phyloP scores from a whole-genome alignment of 2,329 filamentous ascomycete genomes.

The Colletotrichum shisoi region DNA sequence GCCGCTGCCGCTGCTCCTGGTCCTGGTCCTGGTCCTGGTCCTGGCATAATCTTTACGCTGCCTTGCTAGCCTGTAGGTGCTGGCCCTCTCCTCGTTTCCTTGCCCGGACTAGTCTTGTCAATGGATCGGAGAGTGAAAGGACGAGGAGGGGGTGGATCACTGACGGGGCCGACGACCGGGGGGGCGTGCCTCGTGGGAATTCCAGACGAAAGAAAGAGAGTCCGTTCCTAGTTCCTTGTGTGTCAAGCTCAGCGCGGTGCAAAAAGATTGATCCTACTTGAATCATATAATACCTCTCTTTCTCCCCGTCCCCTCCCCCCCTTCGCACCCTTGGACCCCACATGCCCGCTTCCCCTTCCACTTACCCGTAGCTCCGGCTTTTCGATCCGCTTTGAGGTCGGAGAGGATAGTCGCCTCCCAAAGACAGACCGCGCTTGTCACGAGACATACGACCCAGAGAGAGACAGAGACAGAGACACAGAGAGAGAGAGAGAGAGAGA shows the following conservation, averaged over 20 bases:
- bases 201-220: constrained; percentile 38
- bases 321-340: constrained; percentile 16
- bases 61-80: constrained; percentile 26
- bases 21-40: constrained; percentile 23
- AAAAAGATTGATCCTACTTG: constrained; percentile 35
- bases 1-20: background rate
- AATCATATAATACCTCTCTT: constrained; percentile 35
- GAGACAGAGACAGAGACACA: no score
- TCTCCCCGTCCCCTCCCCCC: constrained; percentile 29
- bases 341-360: constrained; percentile 30
- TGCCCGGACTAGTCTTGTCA: constrained; percentile 21
- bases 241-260: constrained; percentile 14
- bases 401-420: constrained; percentile 1
- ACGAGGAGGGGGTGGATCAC: constrained; percentile 2
- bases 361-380: constrained; percentile 36
- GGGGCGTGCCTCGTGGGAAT: constrained; percentile 35
- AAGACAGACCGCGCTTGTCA: constrained; percentile 24
- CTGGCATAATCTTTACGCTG: constrained; percentile 31
- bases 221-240: constrained; percentile 32
- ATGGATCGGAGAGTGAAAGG: constrained; percentile 34
- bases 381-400: constrained; percentile 28
- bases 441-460: constrained; percentile 22
- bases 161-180: constrained; percentile 16
- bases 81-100: constrained; percentile 22
- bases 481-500: no score